Base-by-base conservation (phyloP, 441 rosid genomes). In the Erodium trifolium region DNA sequence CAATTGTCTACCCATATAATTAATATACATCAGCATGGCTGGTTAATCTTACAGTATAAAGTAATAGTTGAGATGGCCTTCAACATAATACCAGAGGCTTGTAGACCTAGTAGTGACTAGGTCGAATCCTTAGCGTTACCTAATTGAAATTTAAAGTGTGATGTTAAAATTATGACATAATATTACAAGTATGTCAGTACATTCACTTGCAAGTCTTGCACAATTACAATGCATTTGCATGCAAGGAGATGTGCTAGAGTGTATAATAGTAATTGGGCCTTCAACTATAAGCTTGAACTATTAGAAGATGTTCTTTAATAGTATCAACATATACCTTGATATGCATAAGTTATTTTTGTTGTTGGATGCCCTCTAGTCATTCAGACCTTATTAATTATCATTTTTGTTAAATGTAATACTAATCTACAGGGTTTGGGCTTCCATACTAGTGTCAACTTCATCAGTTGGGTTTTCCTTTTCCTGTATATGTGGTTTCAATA, bases 261-360 rank as follows among this genome's bases (percentile, higher is more conserved):
- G 14, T 47, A 47, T 8, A 47, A 37, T 37, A 2, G 14, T 47
- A 13, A 13, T 10, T 12, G 13, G 51, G 14, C 53, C 53, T 47
- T 47, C 14, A 47, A 47, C 53, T 47, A 47, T 47, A 47, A 1
- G 53, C 14, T 47, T 47, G 53, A 47, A 13, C 14, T 47, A 47
- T 47, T 47, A 47, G 53, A 11, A 47, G 53, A 47, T 47, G 53
- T n/a, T 47, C 53, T 47, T 47, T 47, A 47, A 55, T 55, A 55
- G 10, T 37, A 6, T 17, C 17, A 55, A 55, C 16, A 16, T 55
- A 1, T 19, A 55, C 16, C 63, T 55, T 17, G 63, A 55, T 17
- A 55, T 55, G 23, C 63, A 55, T 55, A 16, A 37, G 41, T 37
- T 4, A 37, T 37, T 37, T 37, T 37, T 8, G 41, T 37, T 37